Conservation (phyloP, 2,329 filamentous ascomycete species). For the Paecilomyces dactylethromorphus region DNA sequence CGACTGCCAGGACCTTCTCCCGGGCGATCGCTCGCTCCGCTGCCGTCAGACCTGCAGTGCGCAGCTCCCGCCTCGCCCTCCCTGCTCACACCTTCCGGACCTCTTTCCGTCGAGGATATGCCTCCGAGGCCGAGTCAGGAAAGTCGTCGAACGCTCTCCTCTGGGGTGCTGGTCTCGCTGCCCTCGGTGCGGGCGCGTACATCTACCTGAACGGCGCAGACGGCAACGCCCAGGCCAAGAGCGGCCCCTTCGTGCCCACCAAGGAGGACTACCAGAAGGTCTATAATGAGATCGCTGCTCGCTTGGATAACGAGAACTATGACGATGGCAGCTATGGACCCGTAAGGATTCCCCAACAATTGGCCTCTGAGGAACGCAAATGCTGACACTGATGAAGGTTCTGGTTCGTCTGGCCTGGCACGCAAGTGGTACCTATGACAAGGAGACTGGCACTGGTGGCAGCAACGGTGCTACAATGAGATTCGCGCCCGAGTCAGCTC, state of each 20-base stretch:
- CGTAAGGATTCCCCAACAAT: slow-evolving; percentile 34
- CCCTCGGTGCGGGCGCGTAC: slow-evolving; percentile 58
- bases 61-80: slow-evolving; percentile 53
- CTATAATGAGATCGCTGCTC: slow-evolving; percentile 76
- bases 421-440: slow-evolving; percentile 85
- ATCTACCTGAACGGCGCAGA: slow-evolving; percentile 52
- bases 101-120: slow-evolving; percentile 71
- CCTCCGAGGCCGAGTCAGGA: slow-evolving; percentile 56
- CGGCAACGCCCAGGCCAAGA: slow-evolving; percentile 41
- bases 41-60: slow-evolving; percentile 36
- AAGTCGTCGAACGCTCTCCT: slow-evolving; percentile 48
- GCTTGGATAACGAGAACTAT: slow-evolving; percentile 85
- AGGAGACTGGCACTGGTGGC: slow-evolving; percentile 78
- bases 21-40: slow-evolving; percentile 37
- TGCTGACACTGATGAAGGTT: slow-evolving; percentile 37
- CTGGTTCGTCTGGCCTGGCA: slow-evolving; percentile 91
- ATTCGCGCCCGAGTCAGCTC: slow-evolving; percentile 79
- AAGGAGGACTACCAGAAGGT: slow-evolving; percentile 92
- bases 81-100: slow-evolving; percentile 64
- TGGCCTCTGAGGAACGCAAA: neutral
- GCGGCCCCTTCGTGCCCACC: slow-evolving; percentile 63
- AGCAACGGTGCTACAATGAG: slow-evolving; percentile 97
- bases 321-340: slow-evolving; percentile 96
- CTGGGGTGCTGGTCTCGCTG: slow-evolving; percentile 51
- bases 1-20: slow-evolving; percentile 36